These are phyloP conservation scores for Pestalotiopsis sp. DNA, from an alignment of 2,329 filamentous ascomycete species.

Conservation along the genomic window DNA sequence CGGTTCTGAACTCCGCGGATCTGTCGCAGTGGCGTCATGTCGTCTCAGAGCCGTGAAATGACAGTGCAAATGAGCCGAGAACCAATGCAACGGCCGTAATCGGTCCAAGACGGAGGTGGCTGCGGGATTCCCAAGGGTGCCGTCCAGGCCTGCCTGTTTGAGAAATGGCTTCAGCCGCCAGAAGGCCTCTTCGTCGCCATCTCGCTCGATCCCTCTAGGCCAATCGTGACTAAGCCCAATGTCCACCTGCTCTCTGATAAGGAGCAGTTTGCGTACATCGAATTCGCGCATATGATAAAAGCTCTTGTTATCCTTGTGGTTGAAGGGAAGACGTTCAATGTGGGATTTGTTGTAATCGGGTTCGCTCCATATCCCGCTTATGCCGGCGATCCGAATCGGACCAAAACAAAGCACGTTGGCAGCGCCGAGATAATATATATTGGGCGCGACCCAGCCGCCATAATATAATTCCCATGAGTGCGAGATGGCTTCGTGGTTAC, in stretches of 20 bases:
- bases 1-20: background rate
- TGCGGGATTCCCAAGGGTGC: slow-evolving; percentile 77
- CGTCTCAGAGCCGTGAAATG: slow-evolving; percentile 75
- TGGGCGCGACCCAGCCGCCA: slow-evolving; percentile 94
- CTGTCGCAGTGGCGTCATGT: slow-evolving; percentile 35
- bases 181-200: slow-evolving; percentile 69
- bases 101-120: slow-evolving; percentile 81
- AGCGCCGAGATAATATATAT: slow-evolving; percentile 95
- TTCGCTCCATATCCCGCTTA: slow-evolving; percentile 95
- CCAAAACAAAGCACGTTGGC: slow-evolving; percentile 89
- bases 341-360: slow-evolving; percentile 85
- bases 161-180: slow-evolving; percentile 78
- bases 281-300: slow-evolving; percentile 91
- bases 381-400: slow-evolving; percentile 81
- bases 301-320: slow-evolving; percentile 71
- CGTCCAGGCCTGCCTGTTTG: slow-evolving; percentile 72
- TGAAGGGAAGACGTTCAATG: slow-evolving; percentile 85
- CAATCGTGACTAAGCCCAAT: slow-evolving; percentile 94
- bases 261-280: slow-evolving; percentile 84
- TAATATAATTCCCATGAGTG: slow-evolving; percentile 93
- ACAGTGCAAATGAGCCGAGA: slow-evolving; percentile 89
- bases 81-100: slow-evolving; percentile 85
- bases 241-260: slow-evolving; percentile 83
- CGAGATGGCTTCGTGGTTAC: slow-evolving; percentile 93
- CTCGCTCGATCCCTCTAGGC: slow-evolving; percentile 81